Conservation (phyloP, 257 asterid species). For the Lavandula angustifolia region DNA sequence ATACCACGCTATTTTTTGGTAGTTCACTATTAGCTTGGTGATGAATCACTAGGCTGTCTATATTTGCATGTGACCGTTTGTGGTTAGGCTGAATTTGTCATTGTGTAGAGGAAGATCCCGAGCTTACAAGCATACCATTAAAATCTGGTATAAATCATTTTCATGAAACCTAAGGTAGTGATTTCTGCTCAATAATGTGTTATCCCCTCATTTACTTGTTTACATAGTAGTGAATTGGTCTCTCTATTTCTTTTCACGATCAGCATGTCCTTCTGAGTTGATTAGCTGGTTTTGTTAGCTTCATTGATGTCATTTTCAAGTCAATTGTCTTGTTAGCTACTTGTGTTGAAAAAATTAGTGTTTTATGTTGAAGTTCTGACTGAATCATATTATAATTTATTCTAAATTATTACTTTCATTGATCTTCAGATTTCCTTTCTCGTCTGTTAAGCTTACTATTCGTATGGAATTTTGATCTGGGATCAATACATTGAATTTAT, state of each 20-base stretch:
- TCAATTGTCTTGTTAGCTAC: not conserved
- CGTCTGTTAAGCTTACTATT: conserved; percentile 11
- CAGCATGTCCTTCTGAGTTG: not conserved
- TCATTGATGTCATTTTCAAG: not conserved
- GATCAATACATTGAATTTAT: conserved; percentile 29
- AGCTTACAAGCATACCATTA: not conserved
- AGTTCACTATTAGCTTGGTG: conserved; percentile 7
- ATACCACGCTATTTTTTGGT: not conserved
- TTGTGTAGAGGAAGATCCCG: not conserved
- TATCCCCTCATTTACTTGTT: not conserved
- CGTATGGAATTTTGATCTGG: conserved; percentile 21
- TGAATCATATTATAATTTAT: not conserved
- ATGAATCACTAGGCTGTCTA: not conserved
- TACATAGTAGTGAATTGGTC: not conserved
- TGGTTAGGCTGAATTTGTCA: not conserved
- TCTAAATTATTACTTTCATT: conserved; percentile 5
- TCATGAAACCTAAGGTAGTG: conserved; percentile 1
- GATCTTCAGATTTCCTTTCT: conserved; percentile 11
- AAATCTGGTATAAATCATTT: not conserved
- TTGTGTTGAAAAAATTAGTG: not conserved
- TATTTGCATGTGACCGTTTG: not conserved
- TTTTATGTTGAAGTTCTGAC: no score
- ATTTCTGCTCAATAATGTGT: not conserved
- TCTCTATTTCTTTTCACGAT: not conserved
- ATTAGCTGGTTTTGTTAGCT: not conserved